These are phyloP conservation scores for Ceratocystis harringtonii DNA, from an alignment of 2,329 filamentous ascomycete species.

Conservation along the genomic window DNA sequence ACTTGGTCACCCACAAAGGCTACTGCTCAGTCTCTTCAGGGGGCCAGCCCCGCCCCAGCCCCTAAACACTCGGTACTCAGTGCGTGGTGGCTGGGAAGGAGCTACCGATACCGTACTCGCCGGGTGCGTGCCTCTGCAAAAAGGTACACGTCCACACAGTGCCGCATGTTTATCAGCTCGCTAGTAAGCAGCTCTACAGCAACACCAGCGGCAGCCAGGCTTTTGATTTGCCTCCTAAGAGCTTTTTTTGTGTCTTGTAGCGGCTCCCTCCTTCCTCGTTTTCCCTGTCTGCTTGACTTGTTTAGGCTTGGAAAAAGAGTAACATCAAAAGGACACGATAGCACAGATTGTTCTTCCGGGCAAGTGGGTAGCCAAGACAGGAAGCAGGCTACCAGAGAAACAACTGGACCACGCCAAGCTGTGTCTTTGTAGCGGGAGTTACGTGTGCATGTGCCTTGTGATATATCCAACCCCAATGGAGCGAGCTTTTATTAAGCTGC, in stretches of 20 bases:
- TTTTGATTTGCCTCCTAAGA: background rate
- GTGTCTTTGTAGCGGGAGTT: background rate
- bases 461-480: background rate
- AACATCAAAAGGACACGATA: conserved; percentile 15
- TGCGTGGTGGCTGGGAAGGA: conserved; percentile 17
- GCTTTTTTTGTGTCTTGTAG: background rate
- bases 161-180: conserved; percentile 1
- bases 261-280: background rate
- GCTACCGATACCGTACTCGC: conserved; percentile 10
- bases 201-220: background rate
- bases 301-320: background rate
- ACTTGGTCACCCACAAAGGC: background rate
- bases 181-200: background rate
- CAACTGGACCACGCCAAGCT: background rate
- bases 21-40: conserved; percentile 8
- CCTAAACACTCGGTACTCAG: conserved; percentile 15
- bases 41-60: conserved; percentile 13
- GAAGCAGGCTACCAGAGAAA: background rate
- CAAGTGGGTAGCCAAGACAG: background rate
- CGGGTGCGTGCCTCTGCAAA: conserved; percentile 6
- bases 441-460: background rate
- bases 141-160: conserved; percentile 15
- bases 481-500: background rate
- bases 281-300: background rate
- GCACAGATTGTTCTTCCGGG: background rate